Evolutionary conservation across 352 stramenopile genomes (phyloP).

Genomic region (Elongisporangium senticosum): DNA sequence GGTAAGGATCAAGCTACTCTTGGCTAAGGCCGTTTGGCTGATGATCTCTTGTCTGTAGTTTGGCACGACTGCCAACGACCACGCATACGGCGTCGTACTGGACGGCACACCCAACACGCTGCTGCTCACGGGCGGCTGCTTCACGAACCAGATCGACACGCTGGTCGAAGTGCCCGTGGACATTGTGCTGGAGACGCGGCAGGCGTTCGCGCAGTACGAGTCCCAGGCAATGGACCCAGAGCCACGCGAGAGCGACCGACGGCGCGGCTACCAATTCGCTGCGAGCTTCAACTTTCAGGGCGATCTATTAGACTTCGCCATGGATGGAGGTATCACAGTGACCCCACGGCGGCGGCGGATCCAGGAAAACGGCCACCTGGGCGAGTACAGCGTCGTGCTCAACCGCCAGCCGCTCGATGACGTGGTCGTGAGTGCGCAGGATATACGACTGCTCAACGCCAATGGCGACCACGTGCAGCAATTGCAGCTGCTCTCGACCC

Average conservation of each 20-base stretch:
- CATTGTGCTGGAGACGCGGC: conserved; percentile 30
- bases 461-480: conserved; percentile 29
- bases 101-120: conserved; percentile 47
- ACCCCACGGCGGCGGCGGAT: conserved; percentile 39
- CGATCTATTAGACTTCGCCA: conserved; percentile 62
- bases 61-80: conserved; percentile 55
- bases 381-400: conserved; percentile 61
- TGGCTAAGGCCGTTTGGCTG: neutral
- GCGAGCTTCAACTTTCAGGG: conserved; percentile 43
- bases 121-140: conserved; percentile 42
- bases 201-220: conserved; percentile 38
- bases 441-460: conserved; percentile 31
- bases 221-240: conserved; percentile 44
- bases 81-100: conserved; percentile 41
- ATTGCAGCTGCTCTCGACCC: conserved; percentile 23
- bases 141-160: conserved; percentile 32
- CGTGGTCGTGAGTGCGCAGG: conserved; percentile 34
- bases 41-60: conserved; percentile 29
- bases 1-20: conserved; percentile 12
- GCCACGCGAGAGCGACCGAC: conserved; percentile 12
- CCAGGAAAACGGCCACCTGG: conserved; percentile 35
- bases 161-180: conserved; percentile 40
- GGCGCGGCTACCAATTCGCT: conserved; percentile 45
- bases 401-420: conserved; percentile 53
- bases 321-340: conserved; percentile 63